A percentile compares a stretch with the other conserved stretches of the same genome.
phyloP scores from a whole-genome alignment of 2,329 filamentous ascomycete genomes.

The Neonectria faginata region DNA sequence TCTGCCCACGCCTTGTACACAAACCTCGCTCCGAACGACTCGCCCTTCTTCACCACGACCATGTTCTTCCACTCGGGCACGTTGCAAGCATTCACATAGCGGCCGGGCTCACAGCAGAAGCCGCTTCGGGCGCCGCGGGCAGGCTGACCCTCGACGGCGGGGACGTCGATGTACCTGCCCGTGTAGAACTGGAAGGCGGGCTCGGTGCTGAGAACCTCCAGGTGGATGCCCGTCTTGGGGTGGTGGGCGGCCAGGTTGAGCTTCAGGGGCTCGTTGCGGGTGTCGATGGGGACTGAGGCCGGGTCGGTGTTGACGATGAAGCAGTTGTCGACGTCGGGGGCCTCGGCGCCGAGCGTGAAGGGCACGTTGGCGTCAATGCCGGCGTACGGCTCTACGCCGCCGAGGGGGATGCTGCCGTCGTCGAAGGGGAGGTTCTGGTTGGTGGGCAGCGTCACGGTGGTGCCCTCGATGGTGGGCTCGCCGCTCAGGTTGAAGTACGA shows the following conservation, averaged over 20 bases:
- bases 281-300: slow-evolving; percentile 71
- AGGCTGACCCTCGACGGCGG: slow-evolving; percentile 70
- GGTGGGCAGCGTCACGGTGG: slow-evolving; percentile 74
- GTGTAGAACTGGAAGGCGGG: slow-evolving; percentile 98
- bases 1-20: slow-evolving; percentile 89
- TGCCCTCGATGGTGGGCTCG: slow-evolving; percentile 65
- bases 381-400: slow-evolving; percentile 72
- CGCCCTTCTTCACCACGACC: slow-evolving; percentile 85
- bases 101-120: slow-evolving; percentile 92
- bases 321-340: slow-evolving; percentile 89
- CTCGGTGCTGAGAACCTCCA: slow-evolving; percentile 91
- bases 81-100: slow-evolving; percentile 91
- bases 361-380: slow-evolving; percentile 72
- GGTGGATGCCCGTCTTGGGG: slow-evolving; percentile 78
- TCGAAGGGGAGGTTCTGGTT: slow-evolving; percentile 80
- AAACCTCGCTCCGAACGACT: slow-evolving; percentile 83
- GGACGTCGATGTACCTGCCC: slow-evolving; percentile 84
- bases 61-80: slow-evolving; percentile 82
- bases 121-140: slow-evolving; percentile 77
- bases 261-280: slow-evolving; percentile 70
- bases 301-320: slow-evolving; percentile 81
- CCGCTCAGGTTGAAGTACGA: slow-evolving; percentile 79
- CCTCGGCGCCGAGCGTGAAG: slow-evolving; percentile 77
- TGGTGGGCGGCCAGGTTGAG: slow-evolving; percentile 80
- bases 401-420: slow-evolving; percentile 77